Evolutionary conservation across 2,329 filamentous ascomycete genomes (phyloP).

Genomic region (Epichloe festucae): DNA sequence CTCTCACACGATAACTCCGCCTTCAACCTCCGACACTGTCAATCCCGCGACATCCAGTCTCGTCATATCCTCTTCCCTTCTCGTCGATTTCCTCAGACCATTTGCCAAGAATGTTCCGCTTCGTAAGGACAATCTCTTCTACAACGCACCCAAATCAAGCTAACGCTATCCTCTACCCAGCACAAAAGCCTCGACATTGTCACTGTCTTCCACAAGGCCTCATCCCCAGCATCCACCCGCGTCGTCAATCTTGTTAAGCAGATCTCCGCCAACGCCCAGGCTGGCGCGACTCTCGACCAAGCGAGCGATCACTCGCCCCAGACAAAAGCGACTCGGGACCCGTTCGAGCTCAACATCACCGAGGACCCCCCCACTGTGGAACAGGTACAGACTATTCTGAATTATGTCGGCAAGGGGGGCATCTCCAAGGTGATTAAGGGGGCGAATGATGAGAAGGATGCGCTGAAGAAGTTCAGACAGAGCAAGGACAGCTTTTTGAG

Average conservation of each 20-base stretch:
- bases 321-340: conserved; percentile 38
- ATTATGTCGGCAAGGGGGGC: conserved; percentile 57
- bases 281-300: conserved; percentile 61
- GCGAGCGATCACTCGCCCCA: conserved; percentile 53
- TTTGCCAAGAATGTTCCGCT: conserved; percentile 11
- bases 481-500: conserved; percentile 54
- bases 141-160: not conserved
- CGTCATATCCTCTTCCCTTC: not conserved
- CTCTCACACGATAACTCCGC: not conserved
- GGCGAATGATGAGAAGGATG: conserved; percentile 62
- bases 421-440: conserved; percentile 55
- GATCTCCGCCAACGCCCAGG: conserved; percentile 54
- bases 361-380: conserved; percentile 73
- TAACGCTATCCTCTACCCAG: conserved; percentile 27
- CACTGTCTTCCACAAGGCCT: conserved; percentile 88
- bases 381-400: conserved; percentile 71
- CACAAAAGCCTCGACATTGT: conserved; percentile 78
- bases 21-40: not conserved
- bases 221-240: conserved; percentile 56
- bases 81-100: not conserved
- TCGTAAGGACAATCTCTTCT: conserved; percentile 8
- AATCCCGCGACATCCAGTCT: not conserved
- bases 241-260: conserved; percentile 71
- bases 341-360: conserved; percentile 80
- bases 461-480: conserved; percentile 64